These are phyloP conservation scores for Mycena sp. DNA, from an alignment of 1,284 basidiomycete genomes.

Conservation along the genomic window DNA sequence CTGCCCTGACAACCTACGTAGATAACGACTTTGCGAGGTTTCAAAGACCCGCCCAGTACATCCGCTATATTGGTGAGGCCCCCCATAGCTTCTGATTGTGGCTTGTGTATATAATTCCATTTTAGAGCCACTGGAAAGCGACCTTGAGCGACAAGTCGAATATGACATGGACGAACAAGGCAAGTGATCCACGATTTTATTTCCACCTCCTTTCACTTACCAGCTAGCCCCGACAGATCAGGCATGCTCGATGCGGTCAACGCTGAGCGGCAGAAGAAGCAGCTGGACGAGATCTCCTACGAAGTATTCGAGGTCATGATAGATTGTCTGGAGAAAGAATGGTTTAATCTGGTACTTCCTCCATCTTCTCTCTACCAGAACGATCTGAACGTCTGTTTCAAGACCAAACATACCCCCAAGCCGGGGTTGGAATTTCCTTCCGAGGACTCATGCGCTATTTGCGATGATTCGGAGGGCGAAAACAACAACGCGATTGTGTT, in stretches of 20 bases:
- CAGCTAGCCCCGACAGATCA: constrained; percentile 67
- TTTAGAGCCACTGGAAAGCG: constrained; percentile 91
- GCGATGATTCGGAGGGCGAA: constrained; percentile 98
- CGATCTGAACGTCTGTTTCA: constrained; percentile 6
- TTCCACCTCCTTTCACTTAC: neutral
- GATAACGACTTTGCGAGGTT: constrained; percentile 87
- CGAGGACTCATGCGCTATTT: constrained; percentile 96
- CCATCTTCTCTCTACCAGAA: neutral
- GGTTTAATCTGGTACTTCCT: constrained; percentile 87
- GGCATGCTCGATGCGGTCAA: constrained; percentile 94
- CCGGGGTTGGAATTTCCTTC: constrained; percentile 84
- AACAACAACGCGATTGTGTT: constrained; percentile 99
- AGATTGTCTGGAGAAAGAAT: constrained; percentile 98
- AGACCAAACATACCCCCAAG: constrained; percentile 95
- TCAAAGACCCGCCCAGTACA: constrained; percentile 84
- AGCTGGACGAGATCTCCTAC: constrained; percentile 78
- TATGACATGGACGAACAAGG: constrained; percentile 99
- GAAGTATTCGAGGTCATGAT: constrained; percentile 97
- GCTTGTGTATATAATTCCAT: neutral
- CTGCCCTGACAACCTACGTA: too few relatives aligned
- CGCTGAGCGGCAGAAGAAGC: constrained; percentile 81
- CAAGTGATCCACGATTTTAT: constrained; percentile 42
- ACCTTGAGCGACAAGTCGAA: constrained; percentile 93
- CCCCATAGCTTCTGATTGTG: neutral
- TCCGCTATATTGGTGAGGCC: constrained; percentile 85